Conservation (phyloP, 1,139 yeast genomes). For the Fermentozyma sake region DNA sequence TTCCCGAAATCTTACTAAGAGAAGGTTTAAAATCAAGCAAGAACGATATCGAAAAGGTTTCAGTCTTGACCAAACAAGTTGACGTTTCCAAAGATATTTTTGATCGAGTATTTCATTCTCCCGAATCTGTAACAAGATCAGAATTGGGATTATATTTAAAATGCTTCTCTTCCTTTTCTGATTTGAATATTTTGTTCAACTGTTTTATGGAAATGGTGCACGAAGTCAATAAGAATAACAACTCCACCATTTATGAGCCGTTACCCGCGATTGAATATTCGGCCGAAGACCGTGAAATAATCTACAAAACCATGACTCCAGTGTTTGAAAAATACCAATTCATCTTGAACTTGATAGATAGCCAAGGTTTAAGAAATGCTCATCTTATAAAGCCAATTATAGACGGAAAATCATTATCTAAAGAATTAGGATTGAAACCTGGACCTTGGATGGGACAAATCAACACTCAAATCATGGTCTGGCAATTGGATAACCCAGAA, state of each 20-base stretch:
- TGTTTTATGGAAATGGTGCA: slow-evolving; percentile 27
- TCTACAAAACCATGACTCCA: slow-evolving; percentile 1
- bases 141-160: slow-evolving; percentile 60
- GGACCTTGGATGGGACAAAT: slow-evolving; percentile 80
- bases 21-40: slow-evolving; percentile 71
- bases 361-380: slow-evolving; percentile 33
- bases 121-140: slow-evolving; percentile 40
- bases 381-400: slow-evolving; percentile 49
- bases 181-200: slow-evolving; percentile 33
- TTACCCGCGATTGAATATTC: slow-evolving; percentile 9
- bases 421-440: slow-evolving; percentile 52
- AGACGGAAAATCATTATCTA: slow-evolving; percentile 65
- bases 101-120: slow-evolving; percentile 14
- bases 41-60: slow-evolving; percentile 48
- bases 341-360: slow-evolving; percentile 23
- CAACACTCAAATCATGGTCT: slow-evolving; percentile 51
- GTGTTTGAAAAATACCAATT: slow-evolving; percentile 24
- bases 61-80: slow-evolving; percentile 28
- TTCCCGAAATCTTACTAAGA: slow-evolving; percentile 44
- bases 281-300: slow-evolving; percentile 2
- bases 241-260: slow-evolving; percentile 7
- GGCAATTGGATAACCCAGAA: slow-evolving; percentile 74
- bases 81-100: slow-evolving; percentile 12
- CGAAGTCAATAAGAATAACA: slow-evolving; percentile 4
- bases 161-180: slow-evolving; percentile 49